phyloP scores from a whole-genome alignment of 1,284 basidiomycete species.

The Chalciporus piperatoides region DNA sequence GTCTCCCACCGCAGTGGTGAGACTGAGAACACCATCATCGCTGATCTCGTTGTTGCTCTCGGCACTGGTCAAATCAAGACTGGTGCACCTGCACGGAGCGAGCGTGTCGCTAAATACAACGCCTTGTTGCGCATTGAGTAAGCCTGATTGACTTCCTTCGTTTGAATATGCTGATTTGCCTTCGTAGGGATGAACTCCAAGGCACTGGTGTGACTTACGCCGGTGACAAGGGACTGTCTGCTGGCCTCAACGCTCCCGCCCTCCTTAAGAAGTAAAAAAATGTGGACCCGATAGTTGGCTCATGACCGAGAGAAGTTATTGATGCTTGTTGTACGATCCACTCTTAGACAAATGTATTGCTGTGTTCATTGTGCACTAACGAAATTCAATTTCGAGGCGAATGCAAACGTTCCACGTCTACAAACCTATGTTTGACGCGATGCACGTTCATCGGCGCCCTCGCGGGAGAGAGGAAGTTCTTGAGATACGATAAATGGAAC shows the following conservation, averaged over 20 bases:
- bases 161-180: slow-evolving; percentile 15
- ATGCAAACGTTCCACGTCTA: slow-evolving; percentile 14
- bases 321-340: slow-evolving; percentile 28
- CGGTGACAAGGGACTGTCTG: slow-evolving; percentile 76
- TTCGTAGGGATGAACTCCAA: slow-evolving; percentile 70
- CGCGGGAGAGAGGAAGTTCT: slow-evolving; percentile 2
- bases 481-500: slow-evolving; percentile 23
- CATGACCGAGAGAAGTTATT: neutral
- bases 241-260: slow-evolving; percentile 69
- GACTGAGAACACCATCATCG: slow-evolving; percentile 95
- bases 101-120: slow-evolving; percentile 95
- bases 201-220: slow-evolving; percentile 67
- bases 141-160: slow-evolving; percentile 30
- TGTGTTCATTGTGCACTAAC: slow-evolving; percentile 28
- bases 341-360: slow-evolving; percentile 20
- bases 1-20: slow-evolving; percentile 99
- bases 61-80: slow-evolving; percentile 98
- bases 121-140: slow-evolving; percentile 87
- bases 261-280: slow-evolving; percentile 64
- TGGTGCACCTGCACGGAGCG: slow-evolving; percentile 90
- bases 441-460: neutral
- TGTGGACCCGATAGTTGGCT: slow-evolving; percentile 4
- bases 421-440: neutral
- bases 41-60: slow-evolving; percentile 94
- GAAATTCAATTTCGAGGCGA: slow-evolving; percentile 17